Evolutionary conservation across 768 basidiomycete species (phyloP).

Genomic region (Daedaleopsis sinensis): DNA sequence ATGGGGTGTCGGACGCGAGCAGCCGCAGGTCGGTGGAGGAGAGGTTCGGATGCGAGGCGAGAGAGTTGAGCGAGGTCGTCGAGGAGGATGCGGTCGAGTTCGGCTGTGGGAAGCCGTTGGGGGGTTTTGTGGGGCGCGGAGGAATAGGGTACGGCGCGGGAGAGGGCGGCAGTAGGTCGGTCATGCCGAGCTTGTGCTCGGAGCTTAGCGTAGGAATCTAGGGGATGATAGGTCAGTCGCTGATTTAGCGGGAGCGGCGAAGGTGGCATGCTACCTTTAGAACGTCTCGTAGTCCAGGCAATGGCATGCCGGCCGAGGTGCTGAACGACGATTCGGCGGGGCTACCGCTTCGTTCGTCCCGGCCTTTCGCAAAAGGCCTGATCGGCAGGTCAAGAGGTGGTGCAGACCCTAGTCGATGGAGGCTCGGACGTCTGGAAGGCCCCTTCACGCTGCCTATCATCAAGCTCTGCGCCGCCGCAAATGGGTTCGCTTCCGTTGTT

Average conservation of each 20-base stretch:
- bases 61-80: constrained; percentile 42
- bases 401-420: constrained; percentile 54
- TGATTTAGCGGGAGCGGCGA: background rate
- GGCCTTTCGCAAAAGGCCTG: constrained; percentile 45
- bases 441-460: constrained; percentile 18
- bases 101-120: constrained; percentile 23
- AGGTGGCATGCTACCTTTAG: constrained; percentile 53
- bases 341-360: constrained; percentile 52
- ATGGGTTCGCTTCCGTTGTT: constrained; percentile 18
- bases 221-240: background rate
- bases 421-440: constrained; percentile 35
- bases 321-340: constrained; percentile 34
- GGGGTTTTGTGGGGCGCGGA: constrained; percentile 41
- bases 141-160: constrained; percentile 45
- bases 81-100: constrained; percentile 40
- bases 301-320: constrained; percentile 12
- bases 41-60: constrained; percentile 32
- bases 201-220: constrained; percentile 70
- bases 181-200: constrained; percentile 68
- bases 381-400: constrained; percentile 57
- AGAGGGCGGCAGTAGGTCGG: constrained; percentile 76
- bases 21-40: constrained; percentile 26
- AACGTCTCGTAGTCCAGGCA: constrained; percentile 72
- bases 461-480: constrained; percentile 8
- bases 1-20: constrained; percentile 19